Percentiles rank a stretch among this genome's conserved stretches.
Conservation (phyloP, 1,284 basidiomycete genomes). For the Marasmius tenuissimus region DNA sequence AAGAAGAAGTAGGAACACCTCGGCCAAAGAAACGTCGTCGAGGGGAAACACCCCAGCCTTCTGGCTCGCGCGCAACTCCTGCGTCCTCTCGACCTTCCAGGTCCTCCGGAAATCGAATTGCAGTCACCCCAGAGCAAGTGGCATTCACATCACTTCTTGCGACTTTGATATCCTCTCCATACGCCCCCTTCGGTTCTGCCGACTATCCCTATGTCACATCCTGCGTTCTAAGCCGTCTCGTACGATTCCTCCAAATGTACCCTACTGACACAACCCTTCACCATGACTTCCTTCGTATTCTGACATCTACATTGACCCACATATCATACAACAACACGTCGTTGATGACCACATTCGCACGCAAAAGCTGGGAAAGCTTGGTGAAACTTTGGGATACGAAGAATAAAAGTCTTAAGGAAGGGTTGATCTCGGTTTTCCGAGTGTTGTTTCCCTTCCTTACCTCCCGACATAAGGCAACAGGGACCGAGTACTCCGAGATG, state of each 20-base stretch:
- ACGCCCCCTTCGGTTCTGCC: slow-evolving; percentile 50
- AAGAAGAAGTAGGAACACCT: slow-evolving; percentile 22
- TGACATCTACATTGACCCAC: slow-evolving; percentile 70
- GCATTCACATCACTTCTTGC: slow-evolving; percentile 71
- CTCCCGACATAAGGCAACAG: slow-evolving; percentile 24
- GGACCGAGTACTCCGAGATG: slow-evolving; percentile 11
- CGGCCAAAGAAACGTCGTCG: slow-evolving; percentile 34
- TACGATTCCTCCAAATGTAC: slow-evolving; percentile 66
- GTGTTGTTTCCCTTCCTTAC: slow-evolving; percentile 74
- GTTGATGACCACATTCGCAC: slow-evolving; percentile 59
- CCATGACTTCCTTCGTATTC: slow-evolving; percentile 65
- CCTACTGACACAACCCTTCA: slow-evolving; percentile 74
- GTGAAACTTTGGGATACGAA: slow-evolving; percentile 77
- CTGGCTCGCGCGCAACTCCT: slow-evolving; percentile 12
- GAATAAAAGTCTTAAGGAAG: slow-evolving; percentile 66
- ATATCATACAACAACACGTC: slow-evolving; percentile 71
- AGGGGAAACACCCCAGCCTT: slow-evolving; percentile 16
- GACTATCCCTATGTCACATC: slow-evolving; percentile 30
- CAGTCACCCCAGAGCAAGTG: slow-evolving; percentile 62
- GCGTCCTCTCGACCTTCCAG: slow-evolving; percentile 12
- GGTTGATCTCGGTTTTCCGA: slow-evolving; percentile 66
- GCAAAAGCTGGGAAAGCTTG: slow-evolving; percentile 61
- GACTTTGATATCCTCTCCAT: slow-evolving; percentile 61
- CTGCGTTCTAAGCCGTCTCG: slow-evolving; percentile 63
- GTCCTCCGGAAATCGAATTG: slow-evolving; percentile 17